Conservation (phyloP, 768 basidiomycete genomes). For the Tricholomella constricta region DNA sequence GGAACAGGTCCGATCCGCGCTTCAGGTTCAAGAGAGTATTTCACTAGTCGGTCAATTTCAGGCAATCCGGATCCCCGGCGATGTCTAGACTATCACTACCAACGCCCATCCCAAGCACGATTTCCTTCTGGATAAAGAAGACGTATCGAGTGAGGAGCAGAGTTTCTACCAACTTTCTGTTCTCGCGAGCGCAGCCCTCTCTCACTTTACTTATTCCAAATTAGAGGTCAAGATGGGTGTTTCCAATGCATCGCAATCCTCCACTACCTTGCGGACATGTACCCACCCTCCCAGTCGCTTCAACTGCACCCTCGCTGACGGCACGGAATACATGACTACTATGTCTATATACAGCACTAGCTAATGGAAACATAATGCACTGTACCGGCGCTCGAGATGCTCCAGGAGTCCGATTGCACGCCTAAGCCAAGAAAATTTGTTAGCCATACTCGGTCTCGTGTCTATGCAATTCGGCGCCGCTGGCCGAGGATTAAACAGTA, state of each 20-base stretch:
- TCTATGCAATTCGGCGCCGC: conserved; percentile 3
- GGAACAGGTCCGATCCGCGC: not conserved
- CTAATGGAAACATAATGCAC: too few relatives aligned
- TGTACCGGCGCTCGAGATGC: too few relatives aligned
- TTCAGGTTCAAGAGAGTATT: not conserved
- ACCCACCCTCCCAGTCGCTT: not conserved
- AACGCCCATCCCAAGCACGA: not conserved
- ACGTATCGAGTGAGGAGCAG: not conserved
- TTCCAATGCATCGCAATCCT: not conserved
- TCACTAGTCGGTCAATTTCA: not conserved
- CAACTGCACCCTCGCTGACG: not conserved
- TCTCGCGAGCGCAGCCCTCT: not conserved
- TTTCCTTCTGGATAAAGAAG: not conserved
- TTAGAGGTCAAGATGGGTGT: not conserved
- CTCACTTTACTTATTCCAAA: not conserved
- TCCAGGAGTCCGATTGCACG: not conserved
- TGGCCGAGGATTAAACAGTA: not conserved
- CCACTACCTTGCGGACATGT: not conserved
- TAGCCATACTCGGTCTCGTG: conserved; percentile 11
- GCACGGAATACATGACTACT: not conserved
- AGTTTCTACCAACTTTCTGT: not conserved
- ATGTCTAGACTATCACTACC: not conserved
- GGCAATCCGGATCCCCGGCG: not conserved
- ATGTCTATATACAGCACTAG: not conserved
- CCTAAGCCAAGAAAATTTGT: conserved; percentile 17